These are phyloP conservation scores for Pyrrhoderma noxium DNA, from an alignment of 1,284 basidiomycete genomes.

Conservation along the genomic window DNA sequence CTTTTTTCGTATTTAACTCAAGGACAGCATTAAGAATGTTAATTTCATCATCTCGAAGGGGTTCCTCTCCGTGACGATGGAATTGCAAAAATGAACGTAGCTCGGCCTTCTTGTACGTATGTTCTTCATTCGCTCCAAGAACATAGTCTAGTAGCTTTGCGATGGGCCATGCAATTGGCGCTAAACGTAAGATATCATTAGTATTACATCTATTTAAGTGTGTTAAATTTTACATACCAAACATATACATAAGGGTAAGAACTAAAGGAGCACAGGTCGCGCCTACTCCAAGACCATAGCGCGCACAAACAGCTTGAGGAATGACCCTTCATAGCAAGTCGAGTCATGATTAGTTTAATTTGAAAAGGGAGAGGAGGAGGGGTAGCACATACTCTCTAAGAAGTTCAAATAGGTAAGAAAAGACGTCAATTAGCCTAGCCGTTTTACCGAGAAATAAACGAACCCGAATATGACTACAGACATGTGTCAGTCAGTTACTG, in stretches of 20 bases:
- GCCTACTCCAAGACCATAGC: constrained; percentile 86
- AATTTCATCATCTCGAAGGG: constrained; percentile 84
- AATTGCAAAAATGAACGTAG: constrained; percentile 91
- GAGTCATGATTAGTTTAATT: background rate
- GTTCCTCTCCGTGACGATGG: constrained; percentile 81
- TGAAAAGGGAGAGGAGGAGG: too few relatives aligned
- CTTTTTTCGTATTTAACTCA: constrained; percentile 79
- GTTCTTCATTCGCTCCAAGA: constrained; percentile 63
- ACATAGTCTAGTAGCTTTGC: constrained; percentile 80
- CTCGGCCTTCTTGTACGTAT: constrained; percentile 89
- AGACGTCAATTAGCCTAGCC: too few relatives aligned
- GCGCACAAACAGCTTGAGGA: constrained; percentile 80
- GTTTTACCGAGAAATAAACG: constrained; percentile 23
- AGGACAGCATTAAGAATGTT: constrained; percentile 84
- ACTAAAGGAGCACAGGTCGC: constrained; percentile 84
- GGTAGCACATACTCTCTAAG: constrained; percentile 24
- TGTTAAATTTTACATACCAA: constrained; percentile 39
- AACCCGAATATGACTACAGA: constrained; percentile 74
- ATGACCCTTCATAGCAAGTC: constrained; percentile 57
- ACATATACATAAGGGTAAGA: constrained; percentile 70
- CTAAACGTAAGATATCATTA: constrained; percentile 28
- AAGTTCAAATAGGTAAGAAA: too few relatives aligned
- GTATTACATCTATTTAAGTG: background rate
- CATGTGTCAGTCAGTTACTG: constrained; percentile 1
- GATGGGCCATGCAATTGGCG: constrained; percentile 83